Percentiles rank a stretch among this genome's conserved stretches.
Conservation (phyloP, 2,329 filamentous ascomycete species). For the Colletotrichum godetiae region DNA sequence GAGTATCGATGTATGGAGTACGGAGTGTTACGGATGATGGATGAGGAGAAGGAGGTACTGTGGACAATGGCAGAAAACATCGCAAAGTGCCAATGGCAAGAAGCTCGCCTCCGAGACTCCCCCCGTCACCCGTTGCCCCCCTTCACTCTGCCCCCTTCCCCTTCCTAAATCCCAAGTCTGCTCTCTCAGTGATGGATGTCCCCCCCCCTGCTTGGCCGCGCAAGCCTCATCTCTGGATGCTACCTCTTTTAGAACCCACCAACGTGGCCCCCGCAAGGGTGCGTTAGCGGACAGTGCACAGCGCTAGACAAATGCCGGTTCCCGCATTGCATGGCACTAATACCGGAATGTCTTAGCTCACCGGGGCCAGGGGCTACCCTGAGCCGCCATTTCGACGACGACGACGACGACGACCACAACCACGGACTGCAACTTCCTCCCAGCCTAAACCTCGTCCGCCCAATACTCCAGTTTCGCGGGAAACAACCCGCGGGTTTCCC, state of each 20-base stretch:
- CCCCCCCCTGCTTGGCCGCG: slow-evolving; percentile 15
- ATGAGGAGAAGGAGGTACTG: not conserved
- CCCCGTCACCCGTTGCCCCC: too few species aligned
- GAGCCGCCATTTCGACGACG: slow-evolving; percentile 26
- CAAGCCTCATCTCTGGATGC: slow-evolving; percentile 25
- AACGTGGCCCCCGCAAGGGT: not conserved
- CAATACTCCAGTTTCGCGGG: not conserved
- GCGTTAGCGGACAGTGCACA: not conserved
- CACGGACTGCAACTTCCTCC: not conserved
- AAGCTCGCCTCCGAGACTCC: too few species aligned
- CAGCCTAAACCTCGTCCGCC: not conserved
- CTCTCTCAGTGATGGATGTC: too few species aligned
- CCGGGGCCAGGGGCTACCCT: not conserved
- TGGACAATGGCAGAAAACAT: not conserved
- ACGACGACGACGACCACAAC: not conserved
- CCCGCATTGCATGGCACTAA: slow-evolving; percentile 16
- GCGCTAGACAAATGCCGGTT: slow-evolving; percentile 17
- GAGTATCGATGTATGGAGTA: not conserved
- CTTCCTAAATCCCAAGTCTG: not conserved
- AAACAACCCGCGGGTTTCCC: not conserved
- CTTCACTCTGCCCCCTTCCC: too few species aligned
- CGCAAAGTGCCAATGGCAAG: not conserved
- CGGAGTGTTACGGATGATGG: too few species aligned
- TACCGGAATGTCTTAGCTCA: not conserved
- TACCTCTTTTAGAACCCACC: slow-evolving; percentile 18